Percentiles rank a stretch among this genome's conserved stretches.
These are phyloP conservation scores for Talaromyces thailandensis DNA, from an alignment of 495 filamentous ascomycete genomes.

Conservation along the genomic window DNA sequence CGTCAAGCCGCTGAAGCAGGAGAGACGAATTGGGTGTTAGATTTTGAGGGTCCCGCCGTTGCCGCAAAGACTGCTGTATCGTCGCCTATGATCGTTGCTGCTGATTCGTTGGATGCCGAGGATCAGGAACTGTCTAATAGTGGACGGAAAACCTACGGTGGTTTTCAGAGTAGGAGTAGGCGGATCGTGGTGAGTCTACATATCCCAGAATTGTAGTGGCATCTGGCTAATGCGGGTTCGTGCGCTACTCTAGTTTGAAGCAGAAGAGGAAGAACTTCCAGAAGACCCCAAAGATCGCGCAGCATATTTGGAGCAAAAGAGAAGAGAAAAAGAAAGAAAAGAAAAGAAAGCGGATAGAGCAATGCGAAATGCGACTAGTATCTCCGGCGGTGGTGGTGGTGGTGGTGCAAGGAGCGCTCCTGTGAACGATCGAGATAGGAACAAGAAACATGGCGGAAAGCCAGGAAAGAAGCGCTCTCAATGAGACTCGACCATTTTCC, in stretches of 20 bases:
- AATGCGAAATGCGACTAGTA: not conserved
- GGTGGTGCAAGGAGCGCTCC: not conserved
- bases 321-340: not conserved
- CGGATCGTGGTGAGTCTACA: not conserved
- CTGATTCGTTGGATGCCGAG: slow-evolving; percentile 29
- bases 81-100: slow-evolving; percentile 23
- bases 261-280: not conserved
- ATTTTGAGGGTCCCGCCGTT: slow-evolving; percentile 12
- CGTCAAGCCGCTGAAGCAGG: slow-evolving; percentile 64
- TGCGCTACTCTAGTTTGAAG: not conserved
- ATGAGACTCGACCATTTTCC: not conserved
- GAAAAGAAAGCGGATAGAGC: not conserved
- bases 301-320: not conserved
- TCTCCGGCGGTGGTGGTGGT: slow-evolving; percentile 1
- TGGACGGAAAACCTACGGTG: slow-evolving; percentile 30
- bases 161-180: slow-evolving; percentile 29
- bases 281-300: not conserved
- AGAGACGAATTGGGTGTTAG: slow-evolving; percentile 82
- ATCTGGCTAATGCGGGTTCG: not conserved
- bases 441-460: not conserved
- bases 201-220: not conserved
- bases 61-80: slow-evolving; percentile 5
- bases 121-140: slow-evolving; percentile 20
- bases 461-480: slow-evolving; percentile 4
- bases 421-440: not conserved